Base-by-base conservation (phyloP, 106 monocot species). In the Dendrobium catenatum region DNA sequence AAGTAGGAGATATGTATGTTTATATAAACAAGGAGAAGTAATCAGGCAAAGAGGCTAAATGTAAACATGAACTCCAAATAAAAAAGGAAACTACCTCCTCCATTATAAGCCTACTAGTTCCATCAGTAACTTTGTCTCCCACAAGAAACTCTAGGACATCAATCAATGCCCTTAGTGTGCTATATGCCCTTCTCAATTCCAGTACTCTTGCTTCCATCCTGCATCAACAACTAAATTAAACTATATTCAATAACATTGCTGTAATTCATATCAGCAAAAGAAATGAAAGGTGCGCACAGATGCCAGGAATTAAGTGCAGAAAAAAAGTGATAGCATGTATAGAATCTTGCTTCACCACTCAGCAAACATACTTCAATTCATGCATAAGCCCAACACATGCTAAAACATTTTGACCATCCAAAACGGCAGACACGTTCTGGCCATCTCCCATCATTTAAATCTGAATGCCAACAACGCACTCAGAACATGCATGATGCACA, bases 101-200 rank as follows among this genome's bases (percentile, higher is more conserved):
- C 82, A 90, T 85, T 42, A 99, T 91, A 37, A 76, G 86, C 48
- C 87, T 84, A 44, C 86, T 83, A 54, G 85, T 48, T 80, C 83
- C 84, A 85, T 91, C 97, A 77, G 85, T 73, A 73, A 80, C 37
- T 66, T 87, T 83, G 80, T 88, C 87, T 68, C 83, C 83, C 56
- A 86, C 91, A 55, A 99, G 86, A 55, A 84, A 47, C 83, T 93
- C 95, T 42, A 99, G 66, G 72, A 99, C 95, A 86, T 95, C 93
- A 73, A 99, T 80, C 29, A 99, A 82, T 46, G 88, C 93, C 85
- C 88, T 86, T 61, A 99, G 42, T 33, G 90, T 95, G 31, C 85
- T 85, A 89, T 82, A 89, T 20, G 91, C 86, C 79, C 85, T 99
- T 81, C 86, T 95, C 89, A 95, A 87, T 81, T 92, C 83, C 9